Percentiles rank a stretch among this genome's conserved stretches.
Conservation (phyloP, 345 rosid genomes). For the Salix arbutifolia region DNA sequence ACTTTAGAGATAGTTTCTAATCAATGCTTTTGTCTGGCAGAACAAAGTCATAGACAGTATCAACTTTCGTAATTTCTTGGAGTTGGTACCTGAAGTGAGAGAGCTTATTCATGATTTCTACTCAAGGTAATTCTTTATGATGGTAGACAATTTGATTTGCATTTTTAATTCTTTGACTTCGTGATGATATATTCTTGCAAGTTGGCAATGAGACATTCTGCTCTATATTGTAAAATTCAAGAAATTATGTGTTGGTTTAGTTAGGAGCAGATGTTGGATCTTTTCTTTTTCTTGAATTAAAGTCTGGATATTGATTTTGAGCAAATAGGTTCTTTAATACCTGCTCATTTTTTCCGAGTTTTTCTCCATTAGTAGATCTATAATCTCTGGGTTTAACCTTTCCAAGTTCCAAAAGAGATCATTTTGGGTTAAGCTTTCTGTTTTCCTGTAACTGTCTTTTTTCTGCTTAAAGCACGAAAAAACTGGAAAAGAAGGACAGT, state of each 20-base stretch:
- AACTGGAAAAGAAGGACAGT: not conserved
- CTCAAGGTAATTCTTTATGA: slow-evolving; percentile 53
- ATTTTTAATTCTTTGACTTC: not conserved
- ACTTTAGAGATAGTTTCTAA: slow-evolving; percentile 13
- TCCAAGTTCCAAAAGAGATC: not conserved
- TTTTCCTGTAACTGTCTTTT: not conserved
- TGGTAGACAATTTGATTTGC: not conserved
- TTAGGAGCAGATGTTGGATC: not conserved
- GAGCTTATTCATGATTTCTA: slow-evolving; percentile 95
- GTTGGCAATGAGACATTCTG: not conserved
- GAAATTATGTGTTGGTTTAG: not conserved
- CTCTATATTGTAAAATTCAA: not conserved
- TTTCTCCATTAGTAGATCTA: not conserved
- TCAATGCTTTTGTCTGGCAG: slow-evolving; percentile 41
- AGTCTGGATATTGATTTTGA: not conserved
- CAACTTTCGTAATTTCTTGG: slow-evolving; percentile 89
- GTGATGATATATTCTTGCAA: not conserved
- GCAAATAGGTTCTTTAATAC: not conserved
- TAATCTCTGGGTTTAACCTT: not conserved
- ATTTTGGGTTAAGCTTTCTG: not conserved
- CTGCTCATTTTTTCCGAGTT: not conserved
- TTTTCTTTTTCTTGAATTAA: not conserved
- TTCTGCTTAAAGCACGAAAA: not conserved
- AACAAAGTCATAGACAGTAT: slow-evolving; percentile 88
- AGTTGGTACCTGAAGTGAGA: slow-evolving; percentile 96